Percentiles rank a stretch among this genome's conserved stretches.
Evolutionary conservation across 1,284 basidiomycete species (phyloP).

Genomic region (Athelia psychrophila): DNA sequence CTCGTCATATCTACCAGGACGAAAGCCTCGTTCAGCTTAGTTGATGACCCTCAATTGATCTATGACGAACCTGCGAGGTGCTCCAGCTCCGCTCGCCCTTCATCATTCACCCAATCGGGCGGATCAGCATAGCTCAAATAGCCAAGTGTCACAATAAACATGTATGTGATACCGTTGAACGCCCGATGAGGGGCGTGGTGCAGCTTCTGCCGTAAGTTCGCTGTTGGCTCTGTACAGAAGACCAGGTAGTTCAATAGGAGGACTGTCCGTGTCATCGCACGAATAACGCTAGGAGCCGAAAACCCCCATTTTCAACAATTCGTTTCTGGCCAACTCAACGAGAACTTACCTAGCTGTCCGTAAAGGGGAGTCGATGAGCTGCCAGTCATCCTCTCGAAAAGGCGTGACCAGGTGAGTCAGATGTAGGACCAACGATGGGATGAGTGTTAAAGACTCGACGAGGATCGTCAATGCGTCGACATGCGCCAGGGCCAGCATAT

Average conservation of each 20-base stretch:
- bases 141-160: constrained; percentile 76
- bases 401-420: constrained; percentile 48
- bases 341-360: constrained; percentile 36
- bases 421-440: constrained; percentile 60
- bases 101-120: constrained; percentile 55
- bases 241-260: constrained; percentile 62
- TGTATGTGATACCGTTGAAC: constrained; percentile 71
- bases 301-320: too few species aligned
- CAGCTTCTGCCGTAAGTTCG: constrained; percentile 55
- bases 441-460: constrained; percentile 47
- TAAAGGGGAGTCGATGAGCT: constrained; percentile 35
- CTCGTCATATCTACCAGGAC: constrained; percentile 54
- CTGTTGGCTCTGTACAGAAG: constrained; percentile 38
- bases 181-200: constrained; percentile 44
- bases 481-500: constrained; percentile 51
- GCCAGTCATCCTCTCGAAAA: constrained; percentile 65
- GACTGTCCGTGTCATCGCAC: constrained; percentile 46
- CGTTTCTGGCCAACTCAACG: background rate
- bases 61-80: constrained; percentile 48
- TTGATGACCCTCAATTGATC: background rate
- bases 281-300: constrained; percentile 57
- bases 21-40: background rate
- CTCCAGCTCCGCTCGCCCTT: constrained; percentile 43
- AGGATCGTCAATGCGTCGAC: constrained; percentile 48
- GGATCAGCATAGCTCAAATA: constrained; percentile 69